A percentile compares a stretch with the other conserved stretches of the same genome.
Conservation (phyloP, 164 flowering plant genomes). For the Taxillus chinensis region DNA sequence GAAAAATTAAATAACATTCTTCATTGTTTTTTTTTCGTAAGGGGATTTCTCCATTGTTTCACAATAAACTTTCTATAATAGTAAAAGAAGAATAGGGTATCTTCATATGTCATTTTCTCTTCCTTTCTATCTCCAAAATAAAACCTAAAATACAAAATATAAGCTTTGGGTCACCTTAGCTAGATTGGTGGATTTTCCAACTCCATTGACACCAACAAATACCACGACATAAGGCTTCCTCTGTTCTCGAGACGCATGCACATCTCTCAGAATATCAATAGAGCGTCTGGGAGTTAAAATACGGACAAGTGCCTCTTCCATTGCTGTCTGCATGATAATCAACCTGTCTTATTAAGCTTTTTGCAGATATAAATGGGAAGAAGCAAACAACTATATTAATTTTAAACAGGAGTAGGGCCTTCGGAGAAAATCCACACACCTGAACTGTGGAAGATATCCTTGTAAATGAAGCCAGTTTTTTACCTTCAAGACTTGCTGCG, state of each 20-base stretch:
- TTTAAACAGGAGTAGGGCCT: background rate
- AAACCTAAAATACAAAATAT: background rate
- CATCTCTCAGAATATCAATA: constrained; percentile 91
- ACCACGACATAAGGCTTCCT: constrained; percentile 90
- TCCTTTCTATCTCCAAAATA: too few species aligned
- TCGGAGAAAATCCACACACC: constrained; percentile 26
- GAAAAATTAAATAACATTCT: too few species aligned
- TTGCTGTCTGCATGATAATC: constrained; percentile 57
- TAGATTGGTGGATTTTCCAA: constrained; percentile 95
- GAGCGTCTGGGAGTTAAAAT: constrained; percentile 93
- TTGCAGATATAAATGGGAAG: background rate
- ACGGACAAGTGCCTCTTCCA: constrained; percentile 97
- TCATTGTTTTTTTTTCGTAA: too few species aligned
- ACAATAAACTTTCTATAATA: too few species aligned
- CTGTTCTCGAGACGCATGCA: constrained; percentile 88
- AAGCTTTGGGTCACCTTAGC: constrained; percentile 53
- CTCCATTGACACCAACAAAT: constrained; percentile 98
- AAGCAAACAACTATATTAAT: background rate
- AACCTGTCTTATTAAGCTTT: constrained; percentile 1
- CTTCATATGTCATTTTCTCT: too few species aligned
- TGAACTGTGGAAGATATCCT: constrained; percentile 87
- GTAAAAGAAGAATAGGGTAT: too few species aligned
- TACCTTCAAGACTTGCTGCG: constrained; percentile 87
- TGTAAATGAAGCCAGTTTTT: constrained; percentile 78
- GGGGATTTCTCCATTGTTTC: too few species aligned